Percentiles rank a stretch among this genome's conserved stretches.
phyloP scores from a whole-genome alignment of 2,329 filamentous ascomycete species.

The Penicillium expansum region DNA sequence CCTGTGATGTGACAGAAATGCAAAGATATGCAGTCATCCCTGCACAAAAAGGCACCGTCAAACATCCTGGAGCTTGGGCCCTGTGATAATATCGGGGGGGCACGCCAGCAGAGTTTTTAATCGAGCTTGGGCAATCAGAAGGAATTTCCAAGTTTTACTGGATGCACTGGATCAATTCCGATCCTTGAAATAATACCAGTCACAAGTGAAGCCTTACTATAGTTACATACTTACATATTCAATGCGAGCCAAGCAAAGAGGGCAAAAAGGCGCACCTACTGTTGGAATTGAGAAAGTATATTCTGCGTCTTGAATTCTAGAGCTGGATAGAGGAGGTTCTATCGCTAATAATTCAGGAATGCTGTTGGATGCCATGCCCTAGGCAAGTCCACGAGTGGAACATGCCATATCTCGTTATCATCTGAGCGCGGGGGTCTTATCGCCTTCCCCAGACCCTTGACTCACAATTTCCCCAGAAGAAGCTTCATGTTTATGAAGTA shows the following conservation, averaged over 20 bases:
- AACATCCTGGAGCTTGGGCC: slow-evolving; percentile 12
- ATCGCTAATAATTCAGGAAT: not conserved
- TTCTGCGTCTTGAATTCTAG: not conserved
- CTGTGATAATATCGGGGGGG: slow-evolving; percentile 12
- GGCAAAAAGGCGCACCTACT: not conserved
- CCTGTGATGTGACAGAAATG: slow-evolving; percentile 23
- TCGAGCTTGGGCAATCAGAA: slow-evolving; percentile 11
- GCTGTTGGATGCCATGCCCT: not conserved
- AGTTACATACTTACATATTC: not conserved
- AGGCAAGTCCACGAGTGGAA: not conserved
- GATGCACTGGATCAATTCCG: slow-evolving; percentile 6
- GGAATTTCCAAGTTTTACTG: not conserved
- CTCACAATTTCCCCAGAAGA: not conserved
- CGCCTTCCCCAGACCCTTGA: slow-evolving; percentile 10
- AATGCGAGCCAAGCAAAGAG: not conserved
- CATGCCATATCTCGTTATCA: slow-evolving; percentile 12
- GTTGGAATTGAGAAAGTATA: not conserved
- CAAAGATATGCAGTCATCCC: slow-evolving; percentile 7
- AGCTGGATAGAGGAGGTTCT: not conserved
- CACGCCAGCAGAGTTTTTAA: slow-evolving; percentile 13
- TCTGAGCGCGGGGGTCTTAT: slow-evolving; percentile 18
- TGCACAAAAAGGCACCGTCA: slow-evolving; percentile 1
- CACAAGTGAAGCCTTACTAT: not conserved
- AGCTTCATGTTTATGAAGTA: not conserved
- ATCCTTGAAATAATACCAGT: not conserved